phyloP scores from a whole-genome alignment of 106 monocot genomes.

The Allium cepa region DNA sequence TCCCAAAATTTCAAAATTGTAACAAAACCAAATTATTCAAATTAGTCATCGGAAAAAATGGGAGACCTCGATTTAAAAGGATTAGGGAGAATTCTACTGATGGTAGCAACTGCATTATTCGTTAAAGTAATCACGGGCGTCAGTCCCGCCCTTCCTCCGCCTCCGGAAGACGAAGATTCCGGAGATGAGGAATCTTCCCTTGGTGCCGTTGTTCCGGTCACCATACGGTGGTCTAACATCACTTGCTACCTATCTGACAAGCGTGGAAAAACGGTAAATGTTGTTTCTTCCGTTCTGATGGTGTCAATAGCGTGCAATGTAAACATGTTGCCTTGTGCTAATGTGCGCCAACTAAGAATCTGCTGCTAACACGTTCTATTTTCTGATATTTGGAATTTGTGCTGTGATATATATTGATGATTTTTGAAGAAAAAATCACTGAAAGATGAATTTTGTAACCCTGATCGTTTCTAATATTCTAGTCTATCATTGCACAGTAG shows the following conservation, averaged over 20 bases:
- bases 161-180: slow-evolving; percentile 19
- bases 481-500: too few relatives aligned
- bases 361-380: too few relatives aligned
- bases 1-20: too few relatives aligned
- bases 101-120: slow-evolving; percentile 58
- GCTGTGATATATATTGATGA: too few relatives aligned
- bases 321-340: not conserved
- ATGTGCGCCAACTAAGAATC: not conserved
- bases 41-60: not conserved
- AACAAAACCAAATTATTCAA: too few relatives aligned
- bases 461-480: too few relatives aligned
- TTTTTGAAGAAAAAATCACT: too few relatives aligned
- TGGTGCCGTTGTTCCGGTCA: slow-evolving; percentile 35
- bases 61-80: slow-evolving; percentile 28
- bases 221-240: slow-evolving; percentile 58
- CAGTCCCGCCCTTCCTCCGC: slow-evolving; percentile 30
- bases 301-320: too few relatives aligned
- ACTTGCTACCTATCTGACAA: slow-evolving; percentile 67
- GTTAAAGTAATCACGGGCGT: slow-evolving; percentile 31
- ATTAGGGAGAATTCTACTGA: slow-evolving; percentile 41
- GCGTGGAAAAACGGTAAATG: slow-evolving; percentile 39
- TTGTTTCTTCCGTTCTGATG: too few relatives aligned
- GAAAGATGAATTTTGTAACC: too few relatives aligned
- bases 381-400: too few relatives aligned
- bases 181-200: slow-evolving; percentile 23